A percentile compares a stretch with the other conserved stretches of the same genome.
Evolutionary conservation across 192 early-diverging fungal species (phyloP).

Genomic region (Kappamyces sp.): DNA sequence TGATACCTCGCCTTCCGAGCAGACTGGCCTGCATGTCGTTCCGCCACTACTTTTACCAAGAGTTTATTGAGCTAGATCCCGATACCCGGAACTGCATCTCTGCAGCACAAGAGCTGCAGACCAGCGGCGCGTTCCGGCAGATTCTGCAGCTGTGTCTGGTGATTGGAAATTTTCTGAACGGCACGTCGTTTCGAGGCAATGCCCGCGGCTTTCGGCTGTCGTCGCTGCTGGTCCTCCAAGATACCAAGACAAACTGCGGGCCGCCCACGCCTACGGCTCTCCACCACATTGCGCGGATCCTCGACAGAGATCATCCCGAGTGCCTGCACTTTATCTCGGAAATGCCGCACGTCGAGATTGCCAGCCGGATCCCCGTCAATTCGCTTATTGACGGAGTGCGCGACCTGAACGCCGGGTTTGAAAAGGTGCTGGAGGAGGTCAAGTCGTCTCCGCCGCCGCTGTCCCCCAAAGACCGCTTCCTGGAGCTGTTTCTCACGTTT

Average conservation of each 20-base stretch:
- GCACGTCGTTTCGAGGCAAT: constrained; percentile 39
- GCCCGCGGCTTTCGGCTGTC: constrained; percentile 45
- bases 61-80: constrained; percentile 36
- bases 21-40: constrained; percentile 38
- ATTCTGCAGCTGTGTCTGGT: constrained; percentile 36
- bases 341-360: constrained; percentile 38
- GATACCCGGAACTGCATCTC: constrained; percentile 30
- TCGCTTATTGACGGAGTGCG: constrained; percentile 24
- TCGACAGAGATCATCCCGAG: constrained; percentile 32
- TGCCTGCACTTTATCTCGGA: constrained; percentile 32
- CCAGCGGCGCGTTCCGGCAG: constrained; percentile 20
- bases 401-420: constrained; percentile 23
- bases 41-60: constrained; percentile 32
- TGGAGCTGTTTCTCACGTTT: constrained; percentile 27
- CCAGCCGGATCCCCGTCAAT: constrained; percentile 26
- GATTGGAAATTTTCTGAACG: constrained; percentile 49
- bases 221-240: constrained; percentile 32
- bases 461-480: constrained; percentile 20
- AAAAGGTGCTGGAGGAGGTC: constrained; percentile 25
- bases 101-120: constrained; percentile 30
- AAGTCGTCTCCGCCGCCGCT: constrained; percentile 13
- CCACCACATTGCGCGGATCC: constrained; percentile 38
- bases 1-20: constrained; percentile 30
- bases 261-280: constrained; percentile 35
- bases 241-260: constrained; percentile 29